phyloP scores from a whole-genome alignment of 148 eudicot species.

The Camellia lanceoleosa region DNA sequence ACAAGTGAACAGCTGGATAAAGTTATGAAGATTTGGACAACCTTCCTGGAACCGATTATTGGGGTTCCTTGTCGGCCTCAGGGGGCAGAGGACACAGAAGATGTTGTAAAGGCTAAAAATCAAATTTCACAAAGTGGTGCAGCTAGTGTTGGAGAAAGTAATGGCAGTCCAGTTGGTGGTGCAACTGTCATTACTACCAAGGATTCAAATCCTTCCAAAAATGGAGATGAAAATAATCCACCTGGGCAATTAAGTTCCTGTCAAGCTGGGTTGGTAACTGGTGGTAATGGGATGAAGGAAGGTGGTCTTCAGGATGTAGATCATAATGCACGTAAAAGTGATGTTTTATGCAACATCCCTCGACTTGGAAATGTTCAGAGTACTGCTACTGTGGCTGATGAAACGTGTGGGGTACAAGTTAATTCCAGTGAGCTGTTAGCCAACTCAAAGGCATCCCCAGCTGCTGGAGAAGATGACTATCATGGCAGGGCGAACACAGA shows the following conservation, averaged over 20 bases:
- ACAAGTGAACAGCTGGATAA: slow-evolving; percentile 72
- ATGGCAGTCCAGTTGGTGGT: slow-evolving; percentile 35
- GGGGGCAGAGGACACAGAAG: slow-evolving; percentile 46
- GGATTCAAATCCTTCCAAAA: slow-evolving; percentile 34
- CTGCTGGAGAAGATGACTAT: slow-evolving; percentile 39
- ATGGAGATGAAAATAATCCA: slow-evolving; percentile 29
- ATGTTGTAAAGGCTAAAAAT: slow-evolving; percentile 37
- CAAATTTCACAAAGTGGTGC: slow-evolving; percentile 24
- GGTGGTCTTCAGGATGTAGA: slow-evolving; percentile 40
- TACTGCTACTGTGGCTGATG: slow-evolving; percentile 22
- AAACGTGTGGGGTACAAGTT: slow-evolving; percentile 23
- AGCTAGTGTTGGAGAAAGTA: slow-evolving; percentile 32
- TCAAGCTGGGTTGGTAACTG: slow-evolving; percentile 17
- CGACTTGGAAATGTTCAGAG: slow-evolving; percentile 33
- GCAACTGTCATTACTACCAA: slow-evolving; percentile 22
- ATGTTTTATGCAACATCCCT: slow-evolving; percentile 24
- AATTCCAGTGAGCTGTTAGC: slow-evolving; percentile 28
- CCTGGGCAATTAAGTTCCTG: slow-evolving; percentile 34
- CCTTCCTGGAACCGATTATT: slow-evolving; percentile 68
- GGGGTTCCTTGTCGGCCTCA: slow-evolving; percentile 62
- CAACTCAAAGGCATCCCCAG: slow-evolving; percentile 20
- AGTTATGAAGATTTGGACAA: slow-evolving; percentile 85
- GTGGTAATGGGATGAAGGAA: slow-evolving; percentile 39
- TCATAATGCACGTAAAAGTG: slow-evolving; percentile 12
- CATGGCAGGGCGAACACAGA: slow-evolving; percentile 35